Evolutionary conservation across 768 basidiomycete species (phyloP).

Genomic region (Pisolithus microcarpus): DNA sequence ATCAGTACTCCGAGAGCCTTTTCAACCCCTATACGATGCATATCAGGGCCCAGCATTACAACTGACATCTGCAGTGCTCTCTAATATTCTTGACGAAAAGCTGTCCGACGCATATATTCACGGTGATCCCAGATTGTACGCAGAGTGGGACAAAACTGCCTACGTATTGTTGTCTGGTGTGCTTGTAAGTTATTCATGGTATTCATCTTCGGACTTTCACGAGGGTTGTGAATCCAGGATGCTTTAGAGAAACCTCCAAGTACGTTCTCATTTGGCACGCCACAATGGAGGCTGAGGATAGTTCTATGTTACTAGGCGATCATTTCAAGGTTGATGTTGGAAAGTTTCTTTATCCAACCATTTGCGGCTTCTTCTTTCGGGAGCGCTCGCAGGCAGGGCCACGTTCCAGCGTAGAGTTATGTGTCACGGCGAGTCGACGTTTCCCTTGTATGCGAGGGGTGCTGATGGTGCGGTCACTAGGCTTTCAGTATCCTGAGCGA

Average conservation of each 20-base stretch:
- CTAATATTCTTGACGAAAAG: conserved; percentile 32
- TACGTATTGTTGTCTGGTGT: conserved; percentile 47
- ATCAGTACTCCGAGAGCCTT: conserved; percentile 34
- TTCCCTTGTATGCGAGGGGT: conserved; percentile 20
- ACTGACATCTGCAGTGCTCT: conserved; percentile 36
- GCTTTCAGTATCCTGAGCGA: conserved; percentile 49
- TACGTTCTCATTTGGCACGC: conserved; percentile 3
- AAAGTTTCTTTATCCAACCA: conserved; percentile 20
- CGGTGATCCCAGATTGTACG: conserved; percentile 15
- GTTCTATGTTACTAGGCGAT: conserved; percentile 10
- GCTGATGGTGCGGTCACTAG: conserved; percentile 29
- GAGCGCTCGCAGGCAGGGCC: conserved; percentile 11
- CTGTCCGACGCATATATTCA: conserved; percentile 22
- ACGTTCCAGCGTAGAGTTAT: conserved; percentile 19
- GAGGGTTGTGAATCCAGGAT: conserved; percentile 17
- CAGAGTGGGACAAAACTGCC: conserved; percentile 41
- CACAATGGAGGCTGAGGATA: not conserved
- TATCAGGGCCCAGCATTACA: conserved; percentile 34
- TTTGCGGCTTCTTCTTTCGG: conserved; percentile 35
- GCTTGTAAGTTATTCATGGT: conserved; percentile 28
- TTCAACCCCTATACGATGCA: conserved; percentile 39
- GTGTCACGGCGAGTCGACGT: conserved; percentile 16
- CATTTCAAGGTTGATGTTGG: conserved; percentile 20
- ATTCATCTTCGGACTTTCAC: not conserved
- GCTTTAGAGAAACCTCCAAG: conserved; percentile 17